Evolutionary conservation across 106 monocot genomes (phyloP).

Genomic region (Triglochin maritima): DNA sequence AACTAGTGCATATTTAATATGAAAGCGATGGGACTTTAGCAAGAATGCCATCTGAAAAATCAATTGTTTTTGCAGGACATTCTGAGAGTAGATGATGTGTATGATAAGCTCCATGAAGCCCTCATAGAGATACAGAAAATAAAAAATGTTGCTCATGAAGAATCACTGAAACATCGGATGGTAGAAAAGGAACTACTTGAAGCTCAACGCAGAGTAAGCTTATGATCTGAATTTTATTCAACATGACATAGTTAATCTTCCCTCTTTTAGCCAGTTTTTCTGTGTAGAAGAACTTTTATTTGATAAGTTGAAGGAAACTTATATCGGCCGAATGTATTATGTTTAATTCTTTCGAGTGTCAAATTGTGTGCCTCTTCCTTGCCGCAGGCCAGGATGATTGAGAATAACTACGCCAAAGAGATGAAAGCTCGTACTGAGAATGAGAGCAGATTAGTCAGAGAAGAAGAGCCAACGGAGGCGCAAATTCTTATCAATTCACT

Average conservation of each 20-base stretch:
- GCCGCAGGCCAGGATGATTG: constrained; percentile 25
- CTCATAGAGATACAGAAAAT: constrained; percentile 8
- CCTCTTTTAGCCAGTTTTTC: too few relatives aligned
- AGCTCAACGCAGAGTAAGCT: constrained; percentile 21
- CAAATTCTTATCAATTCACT: constrained; percentile 16
- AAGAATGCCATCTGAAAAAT: too few relatives aligned
- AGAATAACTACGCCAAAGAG: constrained; percentile 17
- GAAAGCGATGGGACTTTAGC: too few relatives aligned
- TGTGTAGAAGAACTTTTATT: neutral
- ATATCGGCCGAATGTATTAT: too few relatives aligned
- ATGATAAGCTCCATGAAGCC: constrained; percentile 32
- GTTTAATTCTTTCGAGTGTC: too few relatives aligned
- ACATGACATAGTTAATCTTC: neutral
- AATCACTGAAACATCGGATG: constrained; percentile 28
- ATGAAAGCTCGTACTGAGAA: constrained; percentile 4
- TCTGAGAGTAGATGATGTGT: constrained; percentile 12
- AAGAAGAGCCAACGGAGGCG: constrained; percentile 22
- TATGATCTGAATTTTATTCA: neutral
- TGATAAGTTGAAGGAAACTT: neutral
- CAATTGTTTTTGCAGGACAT: constrained; percentile 15
- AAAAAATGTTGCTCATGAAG: constrained; percentile 36
- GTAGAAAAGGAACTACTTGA: constrained; percentile 30
- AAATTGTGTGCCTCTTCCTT: neutral
- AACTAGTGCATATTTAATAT: too few relatives aligned
- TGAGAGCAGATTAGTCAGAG: neutral